phyloP scores from a whole-genome alignment of 2,329 filamentous ascomycete species.

The Macrophomina pseudophaseolina region DNA sequence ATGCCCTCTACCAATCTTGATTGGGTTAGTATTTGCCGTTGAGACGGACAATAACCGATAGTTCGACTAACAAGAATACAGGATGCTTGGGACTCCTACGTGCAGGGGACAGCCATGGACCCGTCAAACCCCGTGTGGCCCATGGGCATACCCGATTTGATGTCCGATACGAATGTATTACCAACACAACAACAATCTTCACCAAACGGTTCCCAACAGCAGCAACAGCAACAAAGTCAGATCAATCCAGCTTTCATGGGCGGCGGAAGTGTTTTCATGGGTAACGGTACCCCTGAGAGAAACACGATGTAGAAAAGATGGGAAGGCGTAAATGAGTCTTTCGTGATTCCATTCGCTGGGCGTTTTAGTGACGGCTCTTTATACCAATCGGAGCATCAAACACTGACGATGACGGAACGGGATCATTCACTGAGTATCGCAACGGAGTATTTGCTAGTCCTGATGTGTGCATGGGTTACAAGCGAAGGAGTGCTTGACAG shows the following conservation, averaged over 20 bases:
- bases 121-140: constrained; percentile 50
- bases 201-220: constrained; percentile 12
- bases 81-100: constrained; percentile 73
- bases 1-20: constrained; percentile 60
- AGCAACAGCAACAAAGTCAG: constrained; percentile 15
- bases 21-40: constrained; percentile 58
- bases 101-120: constrained; percentile 62
- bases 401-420: not conserved
- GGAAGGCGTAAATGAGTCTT: not conserved
- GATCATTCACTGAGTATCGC: not conserved
- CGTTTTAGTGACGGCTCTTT: not conserved
- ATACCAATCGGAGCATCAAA: not conserved
- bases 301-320: constrained; percentile 18
- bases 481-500: not conserved
- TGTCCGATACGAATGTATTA: constrained; percentile 29
- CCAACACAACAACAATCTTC: constrained; percentile 32
- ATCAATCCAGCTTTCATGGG: constrained; percentile 39
- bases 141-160: constrained; percentile 41
- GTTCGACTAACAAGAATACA: constrained; percentile 43
- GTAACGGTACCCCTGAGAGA: constrained; percentile 36
- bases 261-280: constrained; percentile 46
- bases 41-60: constrained; percentile 10
- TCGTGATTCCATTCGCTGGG: not conserved
- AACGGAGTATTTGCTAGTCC: not conserved
- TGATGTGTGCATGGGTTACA: not conserved